Evolutionary conservation across 2,329 filamentous ascomycete genomes (phyloP), one percentile per base, ranked within the genome.

Genomic region (Xylaria sp.): DNA sequence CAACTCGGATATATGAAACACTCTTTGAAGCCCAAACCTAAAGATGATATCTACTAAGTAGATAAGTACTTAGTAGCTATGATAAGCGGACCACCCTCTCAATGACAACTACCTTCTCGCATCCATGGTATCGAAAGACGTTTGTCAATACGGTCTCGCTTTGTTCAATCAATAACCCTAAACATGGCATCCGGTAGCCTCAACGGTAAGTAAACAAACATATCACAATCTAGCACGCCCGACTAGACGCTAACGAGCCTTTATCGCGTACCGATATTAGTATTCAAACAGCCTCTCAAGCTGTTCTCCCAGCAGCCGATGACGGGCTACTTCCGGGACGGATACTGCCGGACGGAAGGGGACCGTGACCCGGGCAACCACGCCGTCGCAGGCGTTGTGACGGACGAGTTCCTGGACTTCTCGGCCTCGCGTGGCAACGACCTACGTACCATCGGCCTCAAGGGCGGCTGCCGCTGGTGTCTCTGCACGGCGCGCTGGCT

Each of bases 381-480:
- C 74, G 83, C 84, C 29, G 80, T 90, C 27, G 87, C 87, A 0
- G 84, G 81, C 58, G 82, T 86, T 31, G 79, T 90, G 1, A 87
- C 85, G 9, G 82, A 87, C 65, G 84, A 87, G 71, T 90, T 90
- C 75, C 84, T 90, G 38, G 85, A 89, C 73, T 90, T 86, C 79
- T 83, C 83, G 36, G 86, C 87, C 20, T 80, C 81, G 4, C 81
- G 82, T 42, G 88, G 87, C 44, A 90, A 90, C 73, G 85, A 90
- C 72, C 79, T 90, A 38, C 82, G 86, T 27, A 72, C 76, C 20
- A 36, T 82, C 22, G 87, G 87, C 2, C 81, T 90, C 61, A 85
- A 81, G 22, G 84, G 80, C 13, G 87, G 87, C 7, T 89, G 87
- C 72, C 87, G 85, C 75, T 90, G 88, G 86, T 90, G 88, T 76